Evolutionary conservation across 2,329 filamentous ascomycete genomes (phyloP), one percentile per base, ranked within the genome.

Genomic region (Atkinsonella texensis): DNA sequence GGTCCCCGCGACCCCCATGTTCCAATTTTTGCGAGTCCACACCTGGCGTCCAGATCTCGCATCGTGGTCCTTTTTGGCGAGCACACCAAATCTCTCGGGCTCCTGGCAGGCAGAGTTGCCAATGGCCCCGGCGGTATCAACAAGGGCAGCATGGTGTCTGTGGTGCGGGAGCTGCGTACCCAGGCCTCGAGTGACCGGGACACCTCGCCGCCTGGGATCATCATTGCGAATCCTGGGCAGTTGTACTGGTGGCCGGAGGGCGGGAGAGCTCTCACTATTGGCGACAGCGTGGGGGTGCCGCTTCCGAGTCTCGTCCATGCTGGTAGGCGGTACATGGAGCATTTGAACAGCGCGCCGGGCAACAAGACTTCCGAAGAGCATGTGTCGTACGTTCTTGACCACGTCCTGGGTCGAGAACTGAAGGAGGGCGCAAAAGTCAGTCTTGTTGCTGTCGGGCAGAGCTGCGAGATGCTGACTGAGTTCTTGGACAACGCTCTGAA

Each of bases 191-290:
- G 65, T 13, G 56, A 64, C 0, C 46, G 58, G 0, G 68, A 72
- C 18, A 31, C 61, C 0, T 57, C 63, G 2, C 56, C 69, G 1
- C 81, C 76, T 0, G 85, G 78, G 3, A 69, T 96, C 52, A 69
- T 96, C 31, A 70, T 95, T 28, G 79, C 88, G 45, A 96, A 95
- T 63, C 74, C 81, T 4, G 88, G 87, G 4, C 83, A 94, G 67
- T 70, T 87, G 17, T 72, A 83, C 59, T 96, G 88, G 83, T 87
- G 85, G 64, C 80, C 85, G 41, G 75, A 78, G 49, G 75, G 75
- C 1, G 68, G 74, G 49, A 75, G 77, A 47, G 73, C 81, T 0
- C 71, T 95, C 54, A 85, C 79, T 1, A 63, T 74, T 1, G 62
- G 63, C 0, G 75, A 74, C 3, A 85, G 84, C 73, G 62, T 71